Conservation (phyloP, 805 yeast genomes). For the Ogataea chonburiensis region DNA sequence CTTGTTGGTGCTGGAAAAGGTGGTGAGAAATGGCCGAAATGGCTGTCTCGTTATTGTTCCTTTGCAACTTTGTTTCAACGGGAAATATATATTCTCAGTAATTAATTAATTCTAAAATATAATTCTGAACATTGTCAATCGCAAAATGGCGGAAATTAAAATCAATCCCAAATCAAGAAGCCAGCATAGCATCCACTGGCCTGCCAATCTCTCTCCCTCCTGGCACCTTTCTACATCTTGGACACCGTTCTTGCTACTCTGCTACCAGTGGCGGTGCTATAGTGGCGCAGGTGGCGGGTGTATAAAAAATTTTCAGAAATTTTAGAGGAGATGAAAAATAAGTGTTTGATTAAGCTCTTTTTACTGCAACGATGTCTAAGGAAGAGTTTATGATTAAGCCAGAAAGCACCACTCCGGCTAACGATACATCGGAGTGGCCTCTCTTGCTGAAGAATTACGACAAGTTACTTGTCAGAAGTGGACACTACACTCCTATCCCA, state of each 20-base stretch:
- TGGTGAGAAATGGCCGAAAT: no score
- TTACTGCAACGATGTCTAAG: constrained; percentile 35
- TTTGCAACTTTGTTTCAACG: no score
- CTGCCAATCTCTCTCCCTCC: no score
- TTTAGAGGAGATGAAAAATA: constrained; percentile 10
- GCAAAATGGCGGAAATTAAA: no score
- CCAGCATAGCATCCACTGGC: no score
- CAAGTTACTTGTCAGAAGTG: constrained; percentile 89
- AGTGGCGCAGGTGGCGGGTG: constrained; percentile 9
- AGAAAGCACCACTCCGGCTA: constrained; percentile 70
- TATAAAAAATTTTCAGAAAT: constrained; percentile 14
- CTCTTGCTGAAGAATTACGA: constrained; percentile 90
- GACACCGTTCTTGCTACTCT: not conserved
- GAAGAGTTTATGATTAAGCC: constrained; percentile 74
- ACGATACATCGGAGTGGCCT: constrained; percentile 95
- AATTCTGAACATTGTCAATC: no score
- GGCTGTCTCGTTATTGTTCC: no score
- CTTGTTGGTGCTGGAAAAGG: no score
- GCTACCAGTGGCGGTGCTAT: not conserved
- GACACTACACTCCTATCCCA: constrained; percentile 97
- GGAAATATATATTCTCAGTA: no score
- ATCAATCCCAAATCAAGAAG: no score
- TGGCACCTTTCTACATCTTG: no score
- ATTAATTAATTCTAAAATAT: no score
- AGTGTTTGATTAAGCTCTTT: constrained; percentile 5